These are phyloP conservation scores for Notholithocarpus densiflorus DNA, from an alignment of 306 rosid genomes.

Conservation along the genomic window DNA sequence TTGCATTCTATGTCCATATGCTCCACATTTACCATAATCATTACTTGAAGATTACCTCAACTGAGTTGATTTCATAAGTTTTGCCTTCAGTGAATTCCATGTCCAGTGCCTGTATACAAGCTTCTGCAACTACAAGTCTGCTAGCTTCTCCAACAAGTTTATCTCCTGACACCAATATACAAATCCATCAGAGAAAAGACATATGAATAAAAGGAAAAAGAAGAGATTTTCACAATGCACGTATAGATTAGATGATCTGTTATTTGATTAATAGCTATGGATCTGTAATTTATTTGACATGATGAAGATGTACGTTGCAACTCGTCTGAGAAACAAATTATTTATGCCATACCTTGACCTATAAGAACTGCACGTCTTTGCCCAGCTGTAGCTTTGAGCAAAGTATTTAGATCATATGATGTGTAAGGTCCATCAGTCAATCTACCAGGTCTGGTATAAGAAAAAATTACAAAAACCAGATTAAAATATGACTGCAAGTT, in stretches of 20 bases:
- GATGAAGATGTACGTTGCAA: not conserved
- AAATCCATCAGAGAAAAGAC: conserved; percentile 5
- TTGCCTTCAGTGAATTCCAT: conserved; percentile 80
- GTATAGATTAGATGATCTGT: not conserved
- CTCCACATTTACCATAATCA: not conserved
- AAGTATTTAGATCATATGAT: conserved; percentile 89
- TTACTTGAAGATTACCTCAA: conserved; percentile 58
- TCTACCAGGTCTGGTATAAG: conserved; percentile 71
- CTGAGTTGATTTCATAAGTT: conserved; percentile 68
- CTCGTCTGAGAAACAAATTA: not conserved
- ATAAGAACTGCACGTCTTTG: conserved; percentile 78
- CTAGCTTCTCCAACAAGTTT: conserved; percentile 91
- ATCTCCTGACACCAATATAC: conserved; percentile 57
- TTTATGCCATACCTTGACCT: conserved; percentile 67
- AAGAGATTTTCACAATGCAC: not conserved
- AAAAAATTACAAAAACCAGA: not conserved
- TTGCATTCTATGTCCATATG: not conserved
- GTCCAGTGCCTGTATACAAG: conserved; percentile 88
- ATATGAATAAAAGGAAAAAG: conserved; percentile 1
- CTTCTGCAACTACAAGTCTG: conserved; percentile 91
- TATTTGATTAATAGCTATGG: not conserved
- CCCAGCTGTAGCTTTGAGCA: conserved; percentile 94
- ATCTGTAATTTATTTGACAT: not conserved
- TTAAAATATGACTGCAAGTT: not conserved
- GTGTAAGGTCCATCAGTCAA: conserved; percentile 99